Conservation (phyloP, 805 yeast species). For the Pichia sporocuriosa region DNA sequence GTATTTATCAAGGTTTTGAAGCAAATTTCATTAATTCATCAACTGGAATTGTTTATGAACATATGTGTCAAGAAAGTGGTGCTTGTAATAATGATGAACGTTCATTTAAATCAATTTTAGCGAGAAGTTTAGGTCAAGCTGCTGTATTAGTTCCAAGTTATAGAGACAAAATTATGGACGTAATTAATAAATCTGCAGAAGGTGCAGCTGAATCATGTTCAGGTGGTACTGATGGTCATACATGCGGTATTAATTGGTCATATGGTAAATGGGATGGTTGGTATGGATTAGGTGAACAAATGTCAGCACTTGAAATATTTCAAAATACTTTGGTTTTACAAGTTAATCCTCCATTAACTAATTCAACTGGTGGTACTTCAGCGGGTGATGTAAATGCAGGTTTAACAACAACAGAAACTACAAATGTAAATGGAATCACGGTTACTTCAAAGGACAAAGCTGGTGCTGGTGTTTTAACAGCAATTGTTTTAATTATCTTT, state of each 20-base stretch:
- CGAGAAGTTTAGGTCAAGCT: conserved; percentile 57
- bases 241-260: conserved; percentile 78
- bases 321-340: conserved; percentile 36
- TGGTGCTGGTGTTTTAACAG: conserved; percentile 88
- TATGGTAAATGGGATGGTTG: conserved; percentile 51
- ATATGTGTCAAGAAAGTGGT: conserved; percentile 46
- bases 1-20: conserved; percentile 33
- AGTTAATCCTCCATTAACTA: conserved; percentile 55
- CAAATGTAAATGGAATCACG: conserved; percentile 34
- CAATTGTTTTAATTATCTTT: conserved; percentile 53
- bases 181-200: conserved; percentile 38
- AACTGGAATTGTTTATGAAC: conserved; percentile 48
- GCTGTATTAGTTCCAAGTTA: conserved; percentile 48
- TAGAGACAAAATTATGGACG: conserved; percentile 32
- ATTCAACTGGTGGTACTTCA: conserved; percentile 63
- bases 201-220: conserved; percentile 77
- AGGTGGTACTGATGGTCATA: conserved; percentile 81
- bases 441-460: conserved; percentile 65
- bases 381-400: conserved; percentile 49
- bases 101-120: conserved; percentile 62
- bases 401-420: conserved; percentile 45
- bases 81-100: conserved; percentile 71
- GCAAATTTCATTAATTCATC: conserved; percentile 38
- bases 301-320: conserved; percentile 64
- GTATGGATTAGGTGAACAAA: conserved; percentile 82